Base-by-base conservation (phyloP, 106 monocot species). In the Phalaenopsis equestris region DNA sequence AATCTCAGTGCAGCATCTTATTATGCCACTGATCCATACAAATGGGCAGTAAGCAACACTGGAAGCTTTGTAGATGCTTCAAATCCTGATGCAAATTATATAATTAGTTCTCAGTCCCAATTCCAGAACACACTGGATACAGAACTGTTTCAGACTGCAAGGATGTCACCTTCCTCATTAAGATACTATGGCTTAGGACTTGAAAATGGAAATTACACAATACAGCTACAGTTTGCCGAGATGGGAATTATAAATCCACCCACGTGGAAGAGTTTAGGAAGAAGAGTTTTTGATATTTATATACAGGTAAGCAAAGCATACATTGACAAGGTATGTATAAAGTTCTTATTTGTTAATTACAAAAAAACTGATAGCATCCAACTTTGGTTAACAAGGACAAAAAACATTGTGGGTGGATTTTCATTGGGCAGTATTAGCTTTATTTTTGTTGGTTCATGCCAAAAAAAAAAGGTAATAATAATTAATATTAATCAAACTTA, bases 111-210 rank as follows among this genome's bases (percentile, higher is more conserved):
- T 78, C 79, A 73, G 21, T 56, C 82, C 36, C 94, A 91, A 73
- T 89, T 91, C 42, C 73, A 73, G 78, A 94, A 89, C 65, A 98
- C 97, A n/a, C 79, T 92, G 49, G 87, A 92, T 74, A 55, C 89
- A 49, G 92, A 94, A 73, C 67, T 98, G 36, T 94, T 88, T 74
- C 97, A 97, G 82, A 86, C 84, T 58, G 81, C 89, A 82, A 83
- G 97, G 77, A 81, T 89, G 42, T 89, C 94, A 49, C 87, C 94
- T 21, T 97, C 97, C 47, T 94, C 97, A 73, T 80, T 97, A 65
- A 87, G 97, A 87, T 97, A 97, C 76, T 97, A 92, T 78, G 97
- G 94, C 12, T 41, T 97, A 49, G 94, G 94, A 9, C 94, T 97
- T 82, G 79, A 97, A 84, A 97, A 94, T 88, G 97, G 97, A 58